Conservation (phyloP, 768 basidiomycete species). For the Lepiota brunneoincarnata region DNA sequence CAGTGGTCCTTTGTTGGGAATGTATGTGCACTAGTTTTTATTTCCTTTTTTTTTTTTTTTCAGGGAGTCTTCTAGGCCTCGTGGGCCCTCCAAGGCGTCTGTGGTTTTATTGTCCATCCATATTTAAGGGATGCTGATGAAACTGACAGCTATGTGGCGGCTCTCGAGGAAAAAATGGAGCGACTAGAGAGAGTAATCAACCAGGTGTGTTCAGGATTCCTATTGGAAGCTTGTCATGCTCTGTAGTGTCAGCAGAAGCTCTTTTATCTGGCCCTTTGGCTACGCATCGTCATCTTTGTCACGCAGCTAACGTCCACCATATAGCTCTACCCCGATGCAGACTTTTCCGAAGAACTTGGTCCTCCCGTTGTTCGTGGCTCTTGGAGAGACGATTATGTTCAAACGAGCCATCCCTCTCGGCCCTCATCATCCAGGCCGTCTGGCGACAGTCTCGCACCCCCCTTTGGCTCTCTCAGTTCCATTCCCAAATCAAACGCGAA, state of each 20-base stretch:
- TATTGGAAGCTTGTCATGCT: background rate
- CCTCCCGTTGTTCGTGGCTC: constrained; percentile 60
- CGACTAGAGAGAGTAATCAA: constrained; percentile 51
- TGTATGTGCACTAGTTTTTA: background rate
- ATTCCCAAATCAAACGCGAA: constrained; percentile 2
- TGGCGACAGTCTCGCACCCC: constrained; percentile 7
- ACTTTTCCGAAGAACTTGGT: constrained; percentile 63
- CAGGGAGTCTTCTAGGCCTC: constrained; percentile 63
- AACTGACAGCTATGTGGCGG: constrained; percentile 47
- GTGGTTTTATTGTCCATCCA: constrained; percentile 21
- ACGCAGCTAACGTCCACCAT: constrained; percentile 4
- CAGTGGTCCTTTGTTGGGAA: constrained; percentile 20
- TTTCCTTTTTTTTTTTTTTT: constrained; percentile 1
- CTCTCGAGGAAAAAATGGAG: constrained; percentile 58
- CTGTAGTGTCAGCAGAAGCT: too few relatives aligned
- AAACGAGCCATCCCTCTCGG: constrained; percentile 6
- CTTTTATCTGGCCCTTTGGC: background rate
- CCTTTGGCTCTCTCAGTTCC: constrained; percentile 15
- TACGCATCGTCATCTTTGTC: constrained; percentile 1
- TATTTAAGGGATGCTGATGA: background rate
- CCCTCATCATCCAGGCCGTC: constrained; percentile 12
- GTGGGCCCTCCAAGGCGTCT: constrained; percentile 68
- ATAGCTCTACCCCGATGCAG: constrained; percentile 60
- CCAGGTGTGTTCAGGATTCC: constrained; percentile 31
- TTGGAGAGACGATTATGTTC: constrained; percentile 42